These are phyloP conservation scores for Schizophyllum commune DNA, from an alignment of 1,284 basidiomycete genomes.

Conservation along the genomic window DNA sequence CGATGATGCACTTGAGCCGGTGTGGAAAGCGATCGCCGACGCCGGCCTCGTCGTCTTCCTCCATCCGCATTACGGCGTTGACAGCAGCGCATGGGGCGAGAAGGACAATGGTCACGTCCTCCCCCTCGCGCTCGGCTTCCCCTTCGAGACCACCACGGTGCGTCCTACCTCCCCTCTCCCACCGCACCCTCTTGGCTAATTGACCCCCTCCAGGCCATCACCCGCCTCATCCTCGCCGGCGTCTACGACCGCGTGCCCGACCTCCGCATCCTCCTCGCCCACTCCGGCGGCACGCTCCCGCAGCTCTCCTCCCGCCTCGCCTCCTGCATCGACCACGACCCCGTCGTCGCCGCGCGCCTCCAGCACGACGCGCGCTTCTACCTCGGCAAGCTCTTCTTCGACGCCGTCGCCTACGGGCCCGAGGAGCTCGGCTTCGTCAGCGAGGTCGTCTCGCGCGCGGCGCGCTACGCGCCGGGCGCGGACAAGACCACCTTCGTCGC, in stretches of 20 bases:
- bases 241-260: constrained; percentile 70
- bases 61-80: constrained; percentile 79
- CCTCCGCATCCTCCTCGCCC: constrained; percentile 72
- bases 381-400: constrained; percentile 71
- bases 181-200: constrained; percentile 2
- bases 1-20: constrained; percentile 65
- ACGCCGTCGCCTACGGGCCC: constrained; percentile 78
- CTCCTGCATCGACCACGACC: constrained; percentile 80
- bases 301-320: constrained; percentile 76
- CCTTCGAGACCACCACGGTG: constrained; percentile 82
- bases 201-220: constrained; percentile 46
- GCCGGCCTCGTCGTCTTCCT: constrained; percentile 69
- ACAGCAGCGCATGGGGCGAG: constrained; percentile 59
- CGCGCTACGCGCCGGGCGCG: constrained; percentile 34
- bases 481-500: constrained; percentile 18
- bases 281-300: constrained; percentile 78
- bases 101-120: constrained; percentile 79
- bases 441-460: constrained; percentile 57
- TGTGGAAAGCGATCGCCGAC: constrained; percentile 68
- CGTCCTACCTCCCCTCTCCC: constrained; percentile 17
- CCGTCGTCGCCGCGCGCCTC: constrained; percentile 63
- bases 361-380: constrained; percentile 80
- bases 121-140: constrained; percentile 79
- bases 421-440: constrained; percentile 77
- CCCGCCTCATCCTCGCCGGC: constrained; percentile 75